phyloP scores from a whole-genome alignment of 495 filamentous ascomycete genomes.

The Filosporella fistucella region DNA sequence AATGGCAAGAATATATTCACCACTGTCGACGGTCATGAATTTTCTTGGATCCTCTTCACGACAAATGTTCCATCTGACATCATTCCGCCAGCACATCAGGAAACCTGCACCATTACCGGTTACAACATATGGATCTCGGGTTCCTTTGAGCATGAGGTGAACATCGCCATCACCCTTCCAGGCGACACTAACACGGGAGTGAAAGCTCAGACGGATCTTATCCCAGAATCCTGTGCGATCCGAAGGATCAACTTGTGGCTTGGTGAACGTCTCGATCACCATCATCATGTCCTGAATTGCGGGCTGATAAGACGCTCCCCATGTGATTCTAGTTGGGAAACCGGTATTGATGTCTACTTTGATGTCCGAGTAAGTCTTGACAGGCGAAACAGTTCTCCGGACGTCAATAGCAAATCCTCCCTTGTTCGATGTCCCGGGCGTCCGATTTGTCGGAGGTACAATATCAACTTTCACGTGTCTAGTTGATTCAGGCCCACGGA shows the following conservation, averaged over 20 bases:
- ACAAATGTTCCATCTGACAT: slow-evolving; percentile 82
- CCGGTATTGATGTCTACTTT: slow-evolving; percentile 87
- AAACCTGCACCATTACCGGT: slow-evolving; percentile 92
- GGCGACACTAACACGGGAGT: slow-evolving; percentile 81
- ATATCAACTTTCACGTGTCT: slow-evolving; percentile 80
- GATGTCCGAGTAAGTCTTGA: slow-evolving; percentile 96
- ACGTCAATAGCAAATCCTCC: slow-evolving; percentile 78
- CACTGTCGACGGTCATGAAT: slow-evolving; percentile 94
- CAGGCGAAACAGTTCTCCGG: slow-evolving; percentile 85
- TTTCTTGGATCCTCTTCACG: slow-evolving; percentile 78
- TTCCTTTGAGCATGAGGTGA: slow-evolving; percentile 87
- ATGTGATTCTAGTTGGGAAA: slow-evolving; percentile 87
- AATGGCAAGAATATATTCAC: slow-evolving; percentile 88
- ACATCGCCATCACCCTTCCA: slow-evolving; percentile 98
- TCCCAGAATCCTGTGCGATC: slow-evolving; percentile 98
- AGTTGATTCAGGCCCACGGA: slow-evolving; percentile 68
- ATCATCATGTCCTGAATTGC: slow-evolving; percentile 99
- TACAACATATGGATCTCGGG: slow-evolving; percentile 89
- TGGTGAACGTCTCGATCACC: slow-evolving; percentile 95
- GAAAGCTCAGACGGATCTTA: slow-evolving; percentile 91
- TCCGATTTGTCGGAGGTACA: slow-evolving; percentile 57
- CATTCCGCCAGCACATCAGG: slow-evolving; percentile 94
- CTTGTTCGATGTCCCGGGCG: slow-evolving; percentile 35
- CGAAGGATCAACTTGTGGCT: slow-evolving; percentile 87
- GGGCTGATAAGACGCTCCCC: slow-evolving; percentile 95